Base-by-base conservation (phyloP, 164 flowering plant species). In the Aristolochia fimbriata region DNA sequence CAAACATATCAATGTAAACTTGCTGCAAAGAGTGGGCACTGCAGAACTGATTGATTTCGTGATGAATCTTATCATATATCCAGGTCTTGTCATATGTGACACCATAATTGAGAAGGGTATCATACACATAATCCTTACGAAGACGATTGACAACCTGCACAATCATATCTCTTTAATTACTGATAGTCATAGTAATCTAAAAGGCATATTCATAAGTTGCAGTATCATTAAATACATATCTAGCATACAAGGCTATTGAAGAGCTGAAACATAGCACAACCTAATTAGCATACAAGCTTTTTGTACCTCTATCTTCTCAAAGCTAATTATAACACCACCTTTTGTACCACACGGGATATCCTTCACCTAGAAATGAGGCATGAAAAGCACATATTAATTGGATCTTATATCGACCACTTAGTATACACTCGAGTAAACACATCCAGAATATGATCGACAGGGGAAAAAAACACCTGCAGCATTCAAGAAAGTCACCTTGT, bases 11-110 rank as follows among this genome's bases (percentile, higher is more conserved):
- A 57, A 92, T 92, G 66, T 92, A 92, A 56, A 92, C 98, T 76
- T 92, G 94, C 68, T 90, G 96, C 68, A 92, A 90, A 55, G 81
- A 51, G 65, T 90, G 96, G 64, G 84, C 77, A 77, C 97, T 92
- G 74, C 98, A 92, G 64, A 92, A 89, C 81, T 92, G 97, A 76
- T 92, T 92, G 76, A 92, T 90, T 78, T 92, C 97, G 59, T 90
- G 97, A 76, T 90, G 98, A 61, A 87, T 92, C 81, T 92, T 92
- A 77, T 92, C 97, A 72, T 92, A 92, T 57, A 92, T 92, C 98
- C 98, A 92, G 45, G 94, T 87, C 71, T 92, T 77, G 76, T 92
- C 98, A 75, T 92, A 92, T 0, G 85, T 77, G 62, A 92, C 90
- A 13, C 97, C 98, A 71, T 92, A 92, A 66, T 87, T 82, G 55